Conservation (phyloP, 2,329 filamentous ascomycete genomes). For the Trichophyton equinum region DNA sequence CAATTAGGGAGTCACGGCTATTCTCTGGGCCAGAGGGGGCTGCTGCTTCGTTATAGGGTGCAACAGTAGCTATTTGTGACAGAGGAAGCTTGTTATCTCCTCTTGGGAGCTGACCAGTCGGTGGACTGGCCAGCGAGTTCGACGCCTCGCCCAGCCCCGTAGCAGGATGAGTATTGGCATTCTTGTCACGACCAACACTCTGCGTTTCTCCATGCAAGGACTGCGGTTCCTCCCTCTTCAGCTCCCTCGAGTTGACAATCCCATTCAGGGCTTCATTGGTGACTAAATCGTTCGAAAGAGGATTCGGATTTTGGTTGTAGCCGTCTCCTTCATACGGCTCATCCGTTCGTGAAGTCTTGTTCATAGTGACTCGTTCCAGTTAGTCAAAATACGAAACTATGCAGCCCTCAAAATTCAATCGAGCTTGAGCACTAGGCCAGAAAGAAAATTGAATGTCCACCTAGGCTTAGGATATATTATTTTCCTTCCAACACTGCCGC, state of each 20-base stretch:
- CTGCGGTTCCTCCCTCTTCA: constrained; percentile 32
- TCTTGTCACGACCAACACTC: neutral
- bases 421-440: too few relatives aligned
- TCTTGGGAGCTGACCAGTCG: neutral
- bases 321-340: constrained; percentile 39
- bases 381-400: too few relatives aligned
- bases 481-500: neutral
- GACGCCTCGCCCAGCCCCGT: neutral
- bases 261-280: constrained; percentile 51
- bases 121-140: neutral
- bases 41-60: neutral
- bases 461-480: too few relatives aligned
- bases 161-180: neutral
- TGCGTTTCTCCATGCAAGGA: neutral
- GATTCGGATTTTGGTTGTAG: constrained; percentile 51
- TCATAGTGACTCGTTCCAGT: constrained; percentile 24
- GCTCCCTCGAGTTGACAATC: constrained; percentile 45
- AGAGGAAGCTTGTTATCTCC: neutral
- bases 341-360: constrained; percentile 52
- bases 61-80: neutral
- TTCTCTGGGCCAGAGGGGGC: neutral
- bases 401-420: too few relatives aligned
- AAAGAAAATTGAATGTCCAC: too few relatives aligned
- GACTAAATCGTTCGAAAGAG: constrained; percentile 47
- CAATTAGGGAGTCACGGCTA: neutral